phyloP scores from a whole-genome alignment of 306 rosid genomes.

The Oxytropis ochrocephala region DNA sequence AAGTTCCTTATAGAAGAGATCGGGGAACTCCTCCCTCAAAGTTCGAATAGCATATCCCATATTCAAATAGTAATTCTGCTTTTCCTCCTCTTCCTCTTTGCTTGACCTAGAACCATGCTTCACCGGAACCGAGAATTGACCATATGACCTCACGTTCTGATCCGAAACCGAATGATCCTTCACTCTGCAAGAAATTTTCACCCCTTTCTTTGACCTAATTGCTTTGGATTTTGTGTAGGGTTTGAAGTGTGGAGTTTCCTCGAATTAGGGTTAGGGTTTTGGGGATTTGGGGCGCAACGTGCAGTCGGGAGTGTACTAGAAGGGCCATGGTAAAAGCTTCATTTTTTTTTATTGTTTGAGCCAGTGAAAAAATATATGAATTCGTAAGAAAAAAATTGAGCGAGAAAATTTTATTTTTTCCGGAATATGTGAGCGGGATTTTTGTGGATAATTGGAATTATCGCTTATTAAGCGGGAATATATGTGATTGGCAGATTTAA shows the following conservation, averaged over 20 bases:
- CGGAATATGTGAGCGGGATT: neutral
- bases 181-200: conserved; percentile 25
- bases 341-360: neutral
- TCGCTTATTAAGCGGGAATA: neutral
- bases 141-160: conserved; percentile 31
- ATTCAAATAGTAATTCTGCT: conserved; percentile 67
- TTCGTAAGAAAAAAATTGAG: conserved; percentile 19
- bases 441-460: conserved; percentile 19
- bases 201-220: conserved; percentile 25
- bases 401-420: neutral
- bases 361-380: neutral
- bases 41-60: conserved; percentile 79
- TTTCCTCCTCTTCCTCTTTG: conserved; percentile 69
- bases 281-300: conserved; percentile 16
- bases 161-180: conserved; percentile 24
- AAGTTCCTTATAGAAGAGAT: conserved; percentile 62
- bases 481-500: neutral
- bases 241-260: conserved; percentile 28
- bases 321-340: conserved; percentile 41
- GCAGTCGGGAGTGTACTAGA: conserved; percentile 42
- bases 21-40: conserved; percentile 73
- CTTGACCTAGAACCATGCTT: conserved; percentile 55
- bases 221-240: conserved; percentile 19
- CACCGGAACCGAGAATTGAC: conserved; percentile 60
- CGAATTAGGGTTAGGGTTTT: conserved; percentile 30